Percentiles rank a stretch among this genome's conserved stretches.
phyloP scores from a whole-genome alignment of 2,329 filamentous ascomycete genomes.

The Aspergillus costaricaensis region DNA sequence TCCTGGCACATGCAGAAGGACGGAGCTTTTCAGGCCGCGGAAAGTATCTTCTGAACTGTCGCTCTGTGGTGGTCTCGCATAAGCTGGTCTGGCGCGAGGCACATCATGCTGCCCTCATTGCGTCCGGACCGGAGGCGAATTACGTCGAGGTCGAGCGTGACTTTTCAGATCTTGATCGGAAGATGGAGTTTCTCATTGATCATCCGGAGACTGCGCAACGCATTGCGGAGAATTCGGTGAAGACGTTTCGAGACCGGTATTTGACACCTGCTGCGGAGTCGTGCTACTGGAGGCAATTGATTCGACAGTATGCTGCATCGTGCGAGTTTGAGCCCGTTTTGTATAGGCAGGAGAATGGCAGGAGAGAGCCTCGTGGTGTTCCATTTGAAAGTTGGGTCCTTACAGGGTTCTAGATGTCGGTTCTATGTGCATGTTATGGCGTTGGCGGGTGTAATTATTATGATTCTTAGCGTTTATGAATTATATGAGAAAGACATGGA shows the following conservation, averaged over 20 bases:
- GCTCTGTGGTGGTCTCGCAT: constrained; percentile 53
- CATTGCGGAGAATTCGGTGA: constrained; percentile 53
- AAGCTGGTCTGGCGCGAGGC: constrained; percentile 52
- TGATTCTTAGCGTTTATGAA: neutral
- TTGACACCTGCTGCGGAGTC: constrained; percentile 57
- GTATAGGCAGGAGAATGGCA: constrained; percentile 33
- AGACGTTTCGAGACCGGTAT: constrained; percentile 55
- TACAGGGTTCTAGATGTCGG: constrained; percentile 5
- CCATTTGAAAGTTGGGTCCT: constrained; percentile 47
- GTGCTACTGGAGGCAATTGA: constrained; percentile 57
- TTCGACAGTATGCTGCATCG: constrained; percentile 40
- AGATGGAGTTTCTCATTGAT: constrained; percentile 47
- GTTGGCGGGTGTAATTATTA: neutral
- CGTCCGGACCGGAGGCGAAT: constrained; percentile 52
- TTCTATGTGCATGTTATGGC: neutral
- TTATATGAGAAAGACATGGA: neutral
- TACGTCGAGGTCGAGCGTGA: constrained; percentile 52
- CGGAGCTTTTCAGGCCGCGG: constrained; percentile 56
- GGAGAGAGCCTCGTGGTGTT: constrained; percentile 34
- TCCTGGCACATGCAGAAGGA: constrained; percentile 56
- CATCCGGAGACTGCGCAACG: constrained; percentile 48
- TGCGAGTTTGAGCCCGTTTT: constrained; percentile 47
- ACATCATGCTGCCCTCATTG: constrained; percentile 50
- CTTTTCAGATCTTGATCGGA: constrained; percentile 58
- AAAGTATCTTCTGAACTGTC: constrained; percentile 57